Conservation (phyloP, 352 stramenopile genomes). For the Phytophthora litchii region DNA sequence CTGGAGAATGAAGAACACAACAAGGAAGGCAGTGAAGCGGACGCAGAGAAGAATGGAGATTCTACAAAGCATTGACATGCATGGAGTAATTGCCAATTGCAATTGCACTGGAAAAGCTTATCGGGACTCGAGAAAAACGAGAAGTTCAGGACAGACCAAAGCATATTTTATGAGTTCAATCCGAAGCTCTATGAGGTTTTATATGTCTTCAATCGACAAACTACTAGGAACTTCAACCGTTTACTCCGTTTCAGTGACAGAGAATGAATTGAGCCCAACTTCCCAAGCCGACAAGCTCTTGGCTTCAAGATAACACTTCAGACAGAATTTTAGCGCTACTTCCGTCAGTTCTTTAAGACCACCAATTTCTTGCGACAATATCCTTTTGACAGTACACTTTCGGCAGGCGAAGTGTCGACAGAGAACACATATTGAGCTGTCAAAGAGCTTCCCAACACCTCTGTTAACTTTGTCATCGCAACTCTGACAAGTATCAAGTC, state of each 20-base stretch:
- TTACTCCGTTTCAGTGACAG: background rate
- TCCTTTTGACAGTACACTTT: conserved; percentile 47
- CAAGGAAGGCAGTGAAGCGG: conserved; percentile 3
- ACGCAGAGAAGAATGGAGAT: background rate
- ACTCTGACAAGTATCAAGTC: conserved; percentile 9
- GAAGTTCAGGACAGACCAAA: no score
- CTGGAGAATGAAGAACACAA: conserved; percentile 13
- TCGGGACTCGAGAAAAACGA: no score
- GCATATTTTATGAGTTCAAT: background rate
- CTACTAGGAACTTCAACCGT: background rate
- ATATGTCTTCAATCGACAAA: background rate
- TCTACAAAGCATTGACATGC: background rate
- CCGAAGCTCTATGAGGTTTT: background rate
- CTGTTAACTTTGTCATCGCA: conserved; percentile 26
- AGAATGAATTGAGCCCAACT: conserved; percentile 31
- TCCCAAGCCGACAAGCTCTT: conserved; percentile 47
- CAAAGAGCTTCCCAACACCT: conserved; percentile 26
- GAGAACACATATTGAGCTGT: conserved; percentile 40
- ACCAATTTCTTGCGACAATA: conserved; percentile 20
- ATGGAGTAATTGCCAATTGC: no score
- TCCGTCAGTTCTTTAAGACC: conserved; percentile 22
- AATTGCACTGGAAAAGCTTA: no score
- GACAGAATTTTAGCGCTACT: conserved; percentile 38
- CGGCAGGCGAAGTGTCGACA: conserved; percentile 45
- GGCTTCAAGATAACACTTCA: conserved; percentile 37